Evolutionary conservation across 2,329 filamentous ascomycete species (phyloP).

Genomic region (Aureobasidium zeae): DNA sequence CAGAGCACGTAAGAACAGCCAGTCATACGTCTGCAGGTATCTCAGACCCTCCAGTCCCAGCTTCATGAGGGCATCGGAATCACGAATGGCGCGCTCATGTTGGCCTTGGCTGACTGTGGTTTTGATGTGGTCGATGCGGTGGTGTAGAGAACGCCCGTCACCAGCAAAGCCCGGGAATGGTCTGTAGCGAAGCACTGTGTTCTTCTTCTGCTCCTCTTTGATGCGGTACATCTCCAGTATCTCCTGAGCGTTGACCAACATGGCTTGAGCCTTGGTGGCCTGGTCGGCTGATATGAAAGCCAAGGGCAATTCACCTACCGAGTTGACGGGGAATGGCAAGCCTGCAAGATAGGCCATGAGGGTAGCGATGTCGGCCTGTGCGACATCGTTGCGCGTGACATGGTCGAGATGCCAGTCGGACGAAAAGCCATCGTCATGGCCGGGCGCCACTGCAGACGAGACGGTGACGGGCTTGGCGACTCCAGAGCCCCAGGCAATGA

Average conservation of each 20-base stretch:
- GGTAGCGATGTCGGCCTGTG: constrained; percentile 86
- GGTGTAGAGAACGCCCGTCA: constrained; percentile 52
- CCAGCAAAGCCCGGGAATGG: constrained; percentile 64
- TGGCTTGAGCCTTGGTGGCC: constrained; percentile 72
- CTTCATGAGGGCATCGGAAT: constrained; percentile 67
- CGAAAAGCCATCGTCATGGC: constrained; percentile 81
- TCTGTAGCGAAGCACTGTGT: constrained; percentile 64
- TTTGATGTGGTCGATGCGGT: constrained; percentile 59
- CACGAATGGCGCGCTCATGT: constrained; percentile 68
- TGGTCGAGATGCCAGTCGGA: constrained; percentile 77
- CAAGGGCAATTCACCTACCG: constrained; percentile 83
- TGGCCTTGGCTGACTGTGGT: constrained; percentile 55
- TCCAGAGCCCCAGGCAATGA: constrained; percentile 89
- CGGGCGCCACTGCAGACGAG: constrained; percentile 53
- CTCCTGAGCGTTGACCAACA: constrained; percentile 71
- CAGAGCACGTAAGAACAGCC: constrained; percentile 84
- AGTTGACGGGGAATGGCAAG: constrained; percentile 87
- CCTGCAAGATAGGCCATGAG: constrained; percentile 91
- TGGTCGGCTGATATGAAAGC: constrained; percentile 65
- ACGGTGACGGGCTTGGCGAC: constrained; percentile 62
- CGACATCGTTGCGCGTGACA: constrained; percentile 79
- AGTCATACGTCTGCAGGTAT: constrained; percentile 97
- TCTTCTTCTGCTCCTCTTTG: constrained; percentile 78
- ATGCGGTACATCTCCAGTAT: constrained; percentile 95
- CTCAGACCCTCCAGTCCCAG: constrained; percentile 72